phyloP scores from a whole-genome alignment of 805 yeast species.

The Ogataea ganodermae region DNA sequence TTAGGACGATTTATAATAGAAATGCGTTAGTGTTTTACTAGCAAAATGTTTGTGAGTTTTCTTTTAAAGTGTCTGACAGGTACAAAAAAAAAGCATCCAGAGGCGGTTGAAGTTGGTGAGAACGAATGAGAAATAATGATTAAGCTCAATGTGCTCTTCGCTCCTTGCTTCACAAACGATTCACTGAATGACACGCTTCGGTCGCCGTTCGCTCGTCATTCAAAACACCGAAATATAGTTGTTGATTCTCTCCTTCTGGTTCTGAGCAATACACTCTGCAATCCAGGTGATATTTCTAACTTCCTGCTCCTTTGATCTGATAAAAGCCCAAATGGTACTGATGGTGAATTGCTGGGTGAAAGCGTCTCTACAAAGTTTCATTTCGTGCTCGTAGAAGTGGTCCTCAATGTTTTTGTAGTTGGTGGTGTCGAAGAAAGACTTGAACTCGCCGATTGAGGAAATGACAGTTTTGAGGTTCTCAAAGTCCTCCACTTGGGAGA shows the following conservation, averaged over 20 bases:
- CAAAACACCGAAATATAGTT: slow-evolving; percentile 87
- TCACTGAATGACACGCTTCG: neutral
- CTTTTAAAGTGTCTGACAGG: neutral
- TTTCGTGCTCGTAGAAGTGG: slow-evolving; percentile 88
- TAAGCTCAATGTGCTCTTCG: too few species aligned
- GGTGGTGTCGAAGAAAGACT: slow-evolving; percentile 53
- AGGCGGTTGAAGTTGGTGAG: too few species aligned
- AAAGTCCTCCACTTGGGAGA: slow-evolving; percentile 79
- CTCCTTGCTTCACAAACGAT: neutral
- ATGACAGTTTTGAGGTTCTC: slow-evolving; percentile 76
- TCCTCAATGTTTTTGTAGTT: slow-evolving; percentile 77
- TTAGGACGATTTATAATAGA: neutral
- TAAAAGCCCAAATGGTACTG: slow-evolving; percentile 94
- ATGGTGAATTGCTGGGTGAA: slow-evolving; percentile 95
- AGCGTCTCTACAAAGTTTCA: slow-evolving; percentile 88
- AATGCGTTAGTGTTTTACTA: neutral
- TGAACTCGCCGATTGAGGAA: slow-evolving; percentile 65
- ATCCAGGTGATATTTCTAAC: slow-evolving; percentile 98
- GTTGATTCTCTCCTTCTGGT: slow-evolving; percentile 90
- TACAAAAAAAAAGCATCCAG: neutral
- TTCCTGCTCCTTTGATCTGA: slow-evolving; percentile 94
- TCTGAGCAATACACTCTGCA: slow-evolving; percentile 98
- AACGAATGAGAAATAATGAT: slow-evolving; percentile 8
- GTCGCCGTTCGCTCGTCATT: slow-evolving; percentile 3
- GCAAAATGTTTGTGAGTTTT: too few species aligned